These are phyloP conservation scores for Clausena lansium DNA, from an alignment of 345 rosid genomes.

Conservation along the genomic window DNA sequence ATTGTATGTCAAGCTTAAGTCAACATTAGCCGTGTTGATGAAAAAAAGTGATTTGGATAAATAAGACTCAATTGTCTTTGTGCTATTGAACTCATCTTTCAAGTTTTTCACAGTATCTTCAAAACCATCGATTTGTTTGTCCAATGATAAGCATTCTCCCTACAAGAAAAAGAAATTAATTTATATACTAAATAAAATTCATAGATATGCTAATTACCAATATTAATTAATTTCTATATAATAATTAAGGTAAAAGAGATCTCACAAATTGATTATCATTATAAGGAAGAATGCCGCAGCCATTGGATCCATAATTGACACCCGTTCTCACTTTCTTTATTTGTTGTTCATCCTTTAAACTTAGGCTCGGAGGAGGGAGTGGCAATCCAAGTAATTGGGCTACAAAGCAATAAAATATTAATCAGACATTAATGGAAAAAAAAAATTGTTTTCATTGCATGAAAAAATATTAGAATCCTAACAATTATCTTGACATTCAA, in stretches of 20 bases:
- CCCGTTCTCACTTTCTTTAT: background rate
- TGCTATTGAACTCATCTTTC: background rate
- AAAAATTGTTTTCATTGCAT: no score
- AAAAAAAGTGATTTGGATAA: background rate
- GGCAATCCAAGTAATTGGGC: background rate
- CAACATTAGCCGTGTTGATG: background rate
- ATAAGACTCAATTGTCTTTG: background rate
- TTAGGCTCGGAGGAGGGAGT: background rate
- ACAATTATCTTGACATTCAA: no score
- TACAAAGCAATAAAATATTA: no score
- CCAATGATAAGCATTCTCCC: background rate
- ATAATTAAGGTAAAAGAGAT: no score
- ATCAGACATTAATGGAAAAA: no score
- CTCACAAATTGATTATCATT: background rate
- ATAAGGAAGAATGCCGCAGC: background rate
- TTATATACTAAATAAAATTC: no score
- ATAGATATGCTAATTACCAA: no score
- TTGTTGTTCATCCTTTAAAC: background rate
- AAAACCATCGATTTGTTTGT: background rate
- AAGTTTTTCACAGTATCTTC: background rate
- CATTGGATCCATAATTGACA: background rate
- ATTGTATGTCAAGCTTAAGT: background rate
- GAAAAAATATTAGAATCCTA: no score
- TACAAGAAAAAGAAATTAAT: no score
- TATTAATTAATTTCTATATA: no score